phyloP scores from a whole-genome alignment of 495 filamentous ascomycete species.

The Aspergillus biplanus region DNA sequence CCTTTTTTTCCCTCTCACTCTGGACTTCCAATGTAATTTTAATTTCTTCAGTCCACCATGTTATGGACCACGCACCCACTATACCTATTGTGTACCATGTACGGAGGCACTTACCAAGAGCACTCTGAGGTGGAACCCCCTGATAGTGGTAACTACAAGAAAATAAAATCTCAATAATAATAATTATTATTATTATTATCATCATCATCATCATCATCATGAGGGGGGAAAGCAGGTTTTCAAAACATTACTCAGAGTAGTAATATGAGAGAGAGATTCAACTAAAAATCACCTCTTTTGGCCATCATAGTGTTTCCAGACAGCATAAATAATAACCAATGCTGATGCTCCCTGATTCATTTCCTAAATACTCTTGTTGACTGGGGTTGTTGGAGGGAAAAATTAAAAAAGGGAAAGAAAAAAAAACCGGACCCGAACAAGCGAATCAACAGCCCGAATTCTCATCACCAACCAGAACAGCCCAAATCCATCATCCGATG shows the following conservation, averaged over 20 bases:
- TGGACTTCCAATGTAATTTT: slow-evolving; percentile 3
- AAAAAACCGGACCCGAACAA: slow-evolving; percentile 31
- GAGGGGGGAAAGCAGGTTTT: not conserved
- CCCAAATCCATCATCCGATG: slow-evolving; percentile 19
- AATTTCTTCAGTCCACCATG: slow-evolving; percentile 1
- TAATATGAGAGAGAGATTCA: too few relatives aligned
- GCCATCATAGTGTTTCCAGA: too few relatives aligned
- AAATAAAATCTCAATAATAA: not conserved
- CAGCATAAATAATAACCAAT: too few relatives aligned
- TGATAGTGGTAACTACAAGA: not conserved
- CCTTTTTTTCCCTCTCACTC: not conserved
- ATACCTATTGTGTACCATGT: slow-evolving; percentile 16
- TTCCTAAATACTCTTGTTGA: not conserved
- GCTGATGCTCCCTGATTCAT: not conserved
- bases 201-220: not conserved
- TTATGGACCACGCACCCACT: slow-evolving; percentile 8
- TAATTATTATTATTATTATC: not conserved
- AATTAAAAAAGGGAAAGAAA: slow-evolving; percentile 15
- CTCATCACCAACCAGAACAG: slow-evolving; percentile 21
- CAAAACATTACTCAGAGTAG: not conserved
- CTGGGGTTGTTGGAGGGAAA: slow-evolving; percentile 9
- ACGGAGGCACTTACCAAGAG: slow-evolving; percentile 13
- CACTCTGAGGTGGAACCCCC: slow-evolving; percentile 12
- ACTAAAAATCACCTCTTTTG: too few relatives aligned
- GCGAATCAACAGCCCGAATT: slow-evolving; percentile 28